Percentiles rank a stretch among this genome's conserved stretches.
phyloP scores from a whole-genome alignment of 768 basidiomycete genomes.

The Pleurotus salmoneostramineus region DNA sequence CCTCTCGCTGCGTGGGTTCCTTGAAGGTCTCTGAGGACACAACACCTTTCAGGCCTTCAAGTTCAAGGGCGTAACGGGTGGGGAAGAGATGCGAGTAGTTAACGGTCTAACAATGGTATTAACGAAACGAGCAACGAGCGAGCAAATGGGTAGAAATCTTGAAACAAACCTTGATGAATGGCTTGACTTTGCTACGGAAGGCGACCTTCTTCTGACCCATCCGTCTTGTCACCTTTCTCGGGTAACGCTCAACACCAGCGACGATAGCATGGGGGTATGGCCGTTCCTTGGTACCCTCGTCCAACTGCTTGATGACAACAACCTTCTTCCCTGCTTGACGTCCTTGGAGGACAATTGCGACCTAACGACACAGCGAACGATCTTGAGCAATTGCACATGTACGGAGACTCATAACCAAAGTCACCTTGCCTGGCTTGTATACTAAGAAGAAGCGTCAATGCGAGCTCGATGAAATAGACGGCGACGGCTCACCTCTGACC shows the following conservation, averaged over 20 bases:
- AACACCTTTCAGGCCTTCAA: slow-evolving; percentile 89
- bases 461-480: not conserved
- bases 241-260: slow-evolving; percentile 97
- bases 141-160: not conserved
- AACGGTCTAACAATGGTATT: slow-evolving; percentile 52
- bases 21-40: slow-evolving; percentile 91
- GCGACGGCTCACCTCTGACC: slow-evolving; percentile 47
- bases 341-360: slow-evolving; percentile 96
- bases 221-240: slow-evolving; percentile 92
- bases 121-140: not conserved
- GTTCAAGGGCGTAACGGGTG: slow-evolving; percentile 95
- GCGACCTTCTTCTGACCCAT: slow-evolving; percentile 97
- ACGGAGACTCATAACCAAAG: not conserved
- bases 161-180: slow-evolving; percentile 93
- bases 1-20: slow-evolving; percentile 92
- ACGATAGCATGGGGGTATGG: slow-evolving; percentile 98
- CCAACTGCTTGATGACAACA: slow-evolving; percentile 95
- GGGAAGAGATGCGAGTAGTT: slow-evolving; percentile 99
- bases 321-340: slow-evolving; percentile 99
- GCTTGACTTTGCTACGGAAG: slow-evolving; percentile 95
- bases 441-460: slow-evolving; percentile 40
- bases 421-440: slow-evolving; percentile 93
- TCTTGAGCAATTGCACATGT: not conserved
- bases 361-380: slow-evolving; percentile 37
- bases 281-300: slow-evolving; percentile 95